Evolutionary conservation across 345 rosid species (phyloP).

Genomic region (Carallia brachiata): DNA sequence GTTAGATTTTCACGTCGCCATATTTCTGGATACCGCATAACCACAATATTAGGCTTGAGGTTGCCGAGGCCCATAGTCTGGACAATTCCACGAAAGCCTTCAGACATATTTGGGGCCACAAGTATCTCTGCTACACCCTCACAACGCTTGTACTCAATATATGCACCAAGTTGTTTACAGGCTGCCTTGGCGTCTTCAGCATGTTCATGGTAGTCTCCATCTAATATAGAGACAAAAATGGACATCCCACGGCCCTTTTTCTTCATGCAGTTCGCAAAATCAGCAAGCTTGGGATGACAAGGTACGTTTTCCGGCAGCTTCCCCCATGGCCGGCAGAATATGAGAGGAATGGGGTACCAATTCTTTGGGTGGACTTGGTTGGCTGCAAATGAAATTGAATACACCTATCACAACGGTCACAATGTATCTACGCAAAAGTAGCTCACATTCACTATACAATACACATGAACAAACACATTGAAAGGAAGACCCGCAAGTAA

Average conservation of each 20-base stretch:
- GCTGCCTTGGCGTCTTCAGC: constrained; percentile 96
- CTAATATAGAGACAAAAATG: constrained; percentile 80
- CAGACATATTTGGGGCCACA: constrained; percentile 94
- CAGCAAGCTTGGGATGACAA: constrained; percentile 97
- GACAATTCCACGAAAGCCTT: constrained; percentile 94
- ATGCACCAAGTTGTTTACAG: constrained; percentile 78
- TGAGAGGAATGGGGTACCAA: constrained; percentile 97
- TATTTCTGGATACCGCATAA: constrained; percentile 97
- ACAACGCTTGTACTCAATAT: constrained; percentile 87
- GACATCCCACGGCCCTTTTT: constrained; percentile 99
- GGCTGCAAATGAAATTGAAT: constrained; percentile 49
- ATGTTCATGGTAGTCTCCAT: constrained; percentile 92
- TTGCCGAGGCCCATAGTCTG: constrained; percentile 99
- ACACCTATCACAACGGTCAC: constrained; percentile 3
- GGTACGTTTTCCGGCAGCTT: constrained; percentile 98
- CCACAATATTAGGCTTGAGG: constrained; percentile 95
- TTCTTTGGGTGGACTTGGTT: constrained; percentile 99
- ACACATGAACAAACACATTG: neutral
- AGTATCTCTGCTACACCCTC: constrained; percentile 99
- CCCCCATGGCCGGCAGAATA: constrained; percentile 99
- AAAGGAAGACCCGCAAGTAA: neutral
- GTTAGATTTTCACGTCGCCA: constrained; percentile 95
- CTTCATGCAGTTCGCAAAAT: constrained; percentile 99
- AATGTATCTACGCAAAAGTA: neutral
- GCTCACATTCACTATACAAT: neutral